phyloP scores from a whole-genome alignment of 768 basidiomycete genomes.

The Lactarius hengduanensis region DNA sequence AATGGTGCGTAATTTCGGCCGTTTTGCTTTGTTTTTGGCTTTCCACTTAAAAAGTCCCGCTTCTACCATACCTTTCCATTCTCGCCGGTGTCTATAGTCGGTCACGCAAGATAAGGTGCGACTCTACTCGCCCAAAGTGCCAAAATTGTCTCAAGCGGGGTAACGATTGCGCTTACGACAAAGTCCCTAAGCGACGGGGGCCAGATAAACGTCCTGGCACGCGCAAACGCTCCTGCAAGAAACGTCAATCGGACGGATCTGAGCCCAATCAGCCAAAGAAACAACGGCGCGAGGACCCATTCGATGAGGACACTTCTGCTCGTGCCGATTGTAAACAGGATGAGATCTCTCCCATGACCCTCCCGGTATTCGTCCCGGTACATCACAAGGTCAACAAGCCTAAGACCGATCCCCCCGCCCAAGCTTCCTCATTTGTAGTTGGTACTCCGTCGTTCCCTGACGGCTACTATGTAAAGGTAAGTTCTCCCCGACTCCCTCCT shows the following conservation, averaged over 20 bases:
- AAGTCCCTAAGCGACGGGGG: constrained; percentile 76
- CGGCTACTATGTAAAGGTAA: constrained; percentile 26
- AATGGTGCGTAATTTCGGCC: constrained; percentile 59
- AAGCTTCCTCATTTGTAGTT: constrained; percentile 10
- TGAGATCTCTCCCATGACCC: constrained; percentile 20
- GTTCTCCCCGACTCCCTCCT: neutral
- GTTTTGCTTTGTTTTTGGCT: constrained; percentile 33
- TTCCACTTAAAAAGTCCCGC: constrained; percentile 29
- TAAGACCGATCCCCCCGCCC: constrained; percentile 13
- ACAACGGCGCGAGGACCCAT: constrained; percentile 35
- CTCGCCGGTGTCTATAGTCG: constrained; percentile 50
- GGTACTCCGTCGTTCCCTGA: constrained; percentile 14
- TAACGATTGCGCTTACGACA: constrained; percentile 78
- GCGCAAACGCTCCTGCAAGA: constrained; percentile 82
- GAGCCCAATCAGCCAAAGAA: constrained; percentile 36
- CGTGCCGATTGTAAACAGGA: constrained; percentile 17
- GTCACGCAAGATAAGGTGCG: constrained; percentile 82
- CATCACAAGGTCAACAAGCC: constrained; percentile 17
- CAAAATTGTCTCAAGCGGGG: constrained; percentile 78
- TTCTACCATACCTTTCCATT: constrained; percentile 14
- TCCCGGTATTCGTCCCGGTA: constrained; percentile 13
- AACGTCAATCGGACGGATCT: constrained; percentile 58
- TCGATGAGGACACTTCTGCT: constrained; percentile 13
- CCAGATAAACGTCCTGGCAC: constrained; percentile 87
- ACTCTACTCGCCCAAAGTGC: constrained; percentile 77